phyloP scores from a whole-genome alignment of 2,329 filamentous ascomycete genomes.

The Catunica adiposa region DNA sequence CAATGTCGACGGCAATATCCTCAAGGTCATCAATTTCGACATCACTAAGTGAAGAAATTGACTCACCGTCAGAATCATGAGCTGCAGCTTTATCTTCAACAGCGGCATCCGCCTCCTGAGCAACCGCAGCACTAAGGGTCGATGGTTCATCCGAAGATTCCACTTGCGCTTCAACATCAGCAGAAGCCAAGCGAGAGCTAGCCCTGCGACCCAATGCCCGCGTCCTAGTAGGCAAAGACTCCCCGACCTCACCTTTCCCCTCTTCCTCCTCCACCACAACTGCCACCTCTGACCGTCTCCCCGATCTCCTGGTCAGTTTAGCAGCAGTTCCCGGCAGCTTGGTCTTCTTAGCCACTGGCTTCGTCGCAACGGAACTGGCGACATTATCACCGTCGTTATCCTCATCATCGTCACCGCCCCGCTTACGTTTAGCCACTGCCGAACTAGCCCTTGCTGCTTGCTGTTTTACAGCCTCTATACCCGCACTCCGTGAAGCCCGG shows the following conservation, averaged over 20 bases:
- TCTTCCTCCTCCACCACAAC: background rate
- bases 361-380: background rate
- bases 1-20: slow-evolving; percentile 7
- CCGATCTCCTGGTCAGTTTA: background rate
- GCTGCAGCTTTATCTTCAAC: background rate
- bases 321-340: background rate
- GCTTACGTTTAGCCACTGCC: slow-evolving; percentile 5
- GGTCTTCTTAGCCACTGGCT: background rate
- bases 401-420: background rate
- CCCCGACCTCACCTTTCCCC: background rate
- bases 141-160: background rate
- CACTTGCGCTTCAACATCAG: background rate
- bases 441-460: slow-evolving; percentile 13
- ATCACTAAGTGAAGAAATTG: slow-evolving; percentile 12
- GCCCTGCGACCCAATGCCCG: background rate
- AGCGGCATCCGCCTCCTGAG: background rate
- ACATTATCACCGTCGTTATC: background rate
- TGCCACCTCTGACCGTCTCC: background rate
- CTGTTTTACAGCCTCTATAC: background rate
- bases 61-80: slow-evolving; percentile 7
- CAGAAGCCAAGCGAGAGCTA: background rate
- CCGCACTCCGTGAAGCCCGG: slow-evolving; percentile 1
- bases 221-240: background rate
- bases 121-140: background rate
- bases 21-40: slow-evolving; percentile 11